phyloP scores from a whole-genome alignment of 192 early-diverging fungal genomes.

The Backusella liffmaniae region DNA sequence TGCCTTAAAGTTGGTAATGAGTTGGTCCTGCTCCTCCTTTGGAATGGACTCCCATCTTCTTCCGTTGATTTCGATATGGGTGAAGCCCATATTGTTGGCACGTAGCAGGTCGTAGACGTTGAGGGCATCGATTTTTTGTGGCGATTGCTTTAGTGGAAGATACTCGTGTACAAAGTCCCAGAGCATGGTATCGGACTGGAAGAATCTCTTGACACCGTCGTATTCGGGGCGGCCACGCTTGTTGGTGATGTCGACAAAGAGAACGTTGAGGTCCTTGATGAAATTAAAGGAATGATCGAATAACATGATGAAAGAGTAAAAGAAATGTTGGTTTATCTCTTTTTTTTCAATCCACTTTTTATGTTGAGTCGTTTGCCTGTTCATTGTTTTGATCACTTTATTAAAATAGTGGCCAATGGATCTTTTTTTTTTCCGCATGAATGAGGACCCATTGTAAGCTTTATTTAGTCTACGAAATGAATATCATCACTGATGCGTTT shows the following conservation, averaged over 20 bases:
- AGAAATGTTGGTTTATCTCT: neutral
- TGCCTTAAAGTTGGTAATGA: neutral
- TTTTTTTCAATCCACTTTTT: too few relatives aligned
- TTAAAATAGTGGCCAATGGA: neutral
- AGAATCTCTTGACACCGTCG: neutral
- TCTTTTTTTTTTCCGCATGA: too few relatives aligned
- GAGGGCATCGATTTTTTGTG: neutral
- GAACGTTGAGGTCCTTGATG: neutral
- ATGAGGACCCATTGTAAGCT: too few relatives aligned
- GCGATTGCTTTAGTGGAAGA: neutral
- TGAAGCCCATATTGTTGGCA: neutral
- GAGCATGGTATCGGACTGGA: neutral
- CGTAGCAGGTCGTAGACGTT: neutral
- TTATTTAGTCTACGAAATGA: too few relatives aligned
- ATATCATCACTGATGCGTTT: too few relatives aligned
- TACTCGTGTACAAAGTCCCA: neutral
- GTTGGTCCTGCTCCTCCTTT: neutral
- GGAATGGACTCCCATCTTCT: neutral
- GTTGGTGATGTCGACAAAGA: neutral
- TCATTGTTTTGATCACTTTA: too few relatives aligned
- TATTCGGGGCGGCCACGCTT: neutral
- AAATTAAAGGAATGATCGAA: neutral
- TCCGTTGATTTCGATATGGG: neutral
- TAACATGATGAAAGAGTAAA: neutral
- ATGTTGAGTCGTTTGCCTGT: too few relatives aligned